Evolutionary conservation across 352 stramenopile genomes (phyloP).

Genomic region (Globisporangium barbulae): DNA sequence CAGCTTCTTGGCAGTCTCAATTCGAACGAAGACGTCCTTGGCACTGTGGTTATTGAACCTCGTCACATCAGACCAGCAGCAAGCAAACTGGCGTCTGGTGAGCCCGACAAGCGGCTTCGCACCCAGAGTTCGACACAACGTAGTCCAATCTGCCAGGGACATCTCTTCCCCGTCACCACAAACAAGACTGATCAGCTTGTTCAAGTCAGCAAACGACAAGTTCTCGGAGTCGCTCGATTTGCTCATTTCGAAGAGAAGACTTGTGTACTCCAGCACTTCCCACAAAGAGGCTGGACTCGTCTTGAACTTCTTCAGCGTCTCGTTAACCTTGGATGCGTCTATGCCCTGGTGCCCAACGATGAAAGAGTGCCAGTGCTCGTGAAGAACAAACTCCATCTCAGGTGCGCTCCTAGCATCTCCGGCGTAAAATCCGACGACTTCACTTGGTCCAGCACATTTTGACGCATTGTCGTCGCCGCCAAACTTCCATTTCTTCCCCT

Average conservation of each 20-base stretch:
- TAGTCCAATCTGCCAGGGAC: slow-evolving; percentile 26
- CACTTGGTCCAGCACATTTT: slow-evolving; percentile 37
- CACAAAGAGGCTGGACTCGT: slow-evolving; percentile 40
- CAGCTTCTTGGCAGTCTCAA: slow-evolving; percentile 44
- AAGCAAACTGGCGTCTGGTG: slow-evolving; percentile 49
- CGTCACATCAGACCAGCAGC: slow-evolving; percentile 47
- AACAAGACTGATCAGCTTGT: slow-evolving; percentile 36
- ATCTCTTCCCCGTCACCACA: slow-evolving; percentile 33
- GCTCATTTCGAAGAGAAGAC: slow-evolving; percentile 45
- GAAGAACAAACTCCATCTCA: slow-evolving; percentile 39
- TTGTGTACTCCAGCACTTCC: slow-evolving; percentile 58
- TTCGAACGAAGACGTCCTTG: slow-evolving; percentile 43
- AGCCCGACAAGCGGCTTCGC: slow-evolving; percentile 35
- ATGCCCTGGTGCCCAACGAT: slow-evolving; percentile 44
- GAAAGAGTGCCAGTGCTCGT: slow-evolving; percentile 59
- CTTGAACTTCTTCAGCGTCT: slow-evolving; percentile 48
- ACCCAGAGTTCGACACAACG: slow-evolving; percentile 32
- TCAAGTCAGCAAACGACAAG: slow-evolving; percentile 30
- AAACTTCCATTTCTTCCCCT: slow-evolving; percentile 8
- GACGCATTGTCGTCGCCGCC: not conserved
- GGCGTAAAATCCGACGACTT: slow-evolving; percentile 31
- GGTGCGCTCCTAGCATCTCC: slow-evolving; percentile 20
- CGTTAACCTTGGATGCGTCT: slow-evolving; percentile 35
- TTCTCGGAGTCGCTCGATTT: slow-evolving; percentile 22
- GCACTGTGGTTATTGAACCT: slow-evolving; percentile 32